Evolutionary conservation across 768 basidiomycete genomes (phyloP).

Genomic region (Coprinellus aureogranulatus): DNA sequence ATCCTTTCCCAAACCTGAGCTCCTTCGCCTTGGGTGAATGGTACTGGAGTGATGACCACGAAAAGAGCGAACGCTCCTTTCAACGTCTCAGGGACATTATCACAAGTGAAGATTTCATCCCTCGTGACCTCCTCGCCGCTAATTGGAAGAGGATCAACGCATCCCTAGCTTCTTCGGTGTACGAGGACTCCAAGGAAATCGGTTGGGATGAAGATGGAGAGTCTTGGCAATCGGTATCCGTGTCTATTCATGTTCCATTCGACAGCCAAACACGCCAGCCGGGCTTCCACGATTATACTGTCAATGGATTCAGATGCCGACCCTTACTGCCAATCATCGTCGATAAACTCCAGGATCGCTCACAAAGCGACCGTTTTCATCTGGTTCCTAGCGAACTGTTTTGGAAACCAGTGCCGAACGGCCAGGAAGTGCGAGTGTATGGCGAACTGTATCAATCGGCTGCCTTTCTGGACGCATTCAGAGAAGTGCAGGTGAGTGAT

Average conservation of each 20-base stretch:
- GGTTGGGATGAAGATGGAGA: background rate
- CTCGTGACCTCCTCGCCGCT: background rate
- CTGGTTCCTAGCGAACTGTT: constrained; percentile 13
- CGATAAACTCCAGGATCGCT: background rate
- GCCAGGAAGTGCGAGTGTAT: constrained; percentile 11
- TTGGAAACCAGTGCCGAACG: constrained; percentile 5
- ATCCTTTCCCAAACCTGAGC: constrained; percentile 4
- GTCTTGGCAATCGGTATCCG: background rate
- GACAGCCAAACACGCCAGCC: background rate
- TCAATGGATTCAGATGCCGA: background rate
- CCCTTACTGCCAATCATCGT: background rate
- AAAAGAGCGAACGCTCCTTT: constrained; percentile 1
- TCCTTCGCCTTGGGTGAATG: background rate
- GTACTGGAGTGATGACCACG: background rate
- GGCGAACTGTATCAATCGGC: constrained; percentile 20
- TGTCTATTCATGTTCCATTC: constrained; percentile 1
- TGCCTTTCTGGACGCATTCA: constrained; percentile 16
- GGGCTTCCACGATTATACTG: background rate
- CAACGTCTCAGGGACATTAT: background rate
- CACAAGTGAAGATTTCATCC: background rate
- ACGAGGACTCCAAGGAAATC: background rate
- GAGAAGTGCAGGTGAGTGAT: background rate
- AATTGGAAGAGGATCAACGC: background rate
- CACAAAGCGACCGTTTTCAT: constrained; percentile 10
- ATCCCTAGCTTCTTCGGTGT: background rate